Evolutionary conservation across 164 flowering plant species (phyloP).

Genomic region (Piper betle): DNA sequence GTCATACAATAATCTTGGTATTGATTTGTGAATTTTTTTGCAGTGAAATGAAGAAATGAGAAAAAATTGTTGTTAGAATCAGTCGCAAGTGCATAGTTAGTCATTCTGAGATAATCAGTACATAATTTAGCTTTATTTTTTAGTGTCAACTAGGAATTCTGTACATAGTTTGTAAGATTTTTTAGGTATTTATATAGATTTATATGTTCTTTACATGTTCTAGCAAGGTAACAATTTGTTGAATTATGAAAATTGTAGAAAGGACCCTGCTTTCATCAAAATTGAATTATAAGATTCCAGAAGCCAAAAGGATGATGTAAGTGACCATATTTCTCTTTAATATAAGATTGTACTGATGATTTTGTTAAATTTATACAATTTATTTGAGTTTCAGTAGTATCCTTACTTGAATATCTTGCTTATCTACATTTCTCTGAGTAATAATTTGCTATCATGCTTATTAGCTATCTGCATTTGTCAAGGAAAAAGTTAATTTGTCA

Average conservation of each 20-base stretch:
- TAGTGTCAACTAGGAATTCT: not conserved
- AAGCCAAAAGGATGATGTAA: conserved; percentile 77
- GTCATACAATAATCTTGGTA: no score
- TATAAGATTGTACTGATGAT: not conserved
- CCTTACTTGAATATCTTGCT: not conserved
- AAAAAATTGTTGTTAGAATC: no score
- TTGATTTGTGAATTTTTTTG: no score
- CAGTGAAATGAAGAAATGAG: no score
- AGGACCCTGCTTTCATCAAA: conserved; percentile 87
- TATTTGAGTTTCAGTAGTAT: not conserved
- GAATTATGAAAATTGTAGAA: conserved; percentile 34
- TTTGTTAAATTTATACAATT: not conserved
- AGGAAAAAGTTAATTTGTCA: not conserved
- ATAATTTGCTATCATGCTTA: no score
- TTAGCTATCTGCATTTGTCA: no score
- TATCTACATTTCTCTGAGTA: no score
- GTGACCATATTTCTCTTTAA: conserved; percentile 11
- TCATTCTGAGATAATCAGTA: no score
- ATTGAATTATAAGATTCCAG: conserved; percentile 55
- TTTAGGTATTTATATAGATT: not conserved
- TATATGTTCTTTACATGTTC: not conserved
- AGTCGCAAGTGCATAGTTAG: no score
- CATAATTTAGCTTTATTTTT: no score
- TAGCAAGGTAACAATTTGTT: conserved; percentile 1
- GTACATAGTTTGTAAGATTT: not conserved